Evolutionary conservation across 306 rosid species (phyloP), one percentile per base, ranked within the genome.

Genomic region (Malus orientalis): DNA sequence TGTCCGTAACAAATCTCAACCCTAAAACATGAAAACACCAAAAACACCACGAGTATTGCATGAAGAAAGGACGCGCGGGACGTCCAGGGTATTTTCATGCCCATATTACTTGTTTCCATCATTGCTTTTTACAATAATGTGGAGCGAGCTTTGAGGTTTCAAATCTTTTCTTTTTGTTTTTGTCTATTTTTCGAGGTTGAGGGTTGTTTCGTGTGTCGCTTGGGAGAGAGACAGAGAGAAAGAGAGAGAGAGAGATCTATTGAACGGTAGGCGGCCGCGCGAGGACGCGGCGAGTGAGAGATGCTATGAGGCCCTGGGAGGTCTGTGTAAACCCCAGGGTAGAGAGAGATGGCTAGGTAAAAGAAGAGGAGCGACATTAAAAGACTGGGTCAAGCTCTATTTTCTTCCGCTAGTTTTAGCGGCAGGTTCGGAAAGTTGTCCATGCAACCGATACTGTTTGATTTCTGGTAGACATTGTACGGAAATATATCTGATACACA

Each of bases 321-420:
- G 64, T 69, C 15, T 44, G 73, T 72, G 81, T 73, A 79, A 72
- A 79, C 84, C 83, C 79, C 78, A 57, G n/a, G 73, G 16, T 68
- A 54, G 66, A 68, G 74, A 71, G 67, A 73, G 76, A 67, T 57
- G 78, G 49, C 36, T 71, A 14, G 72, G 73, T 58, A 82, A 70
- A 81, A 80, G 74, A 65, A 64, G 63, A 49, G 72, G 73, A 71
- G 81, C 69, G 85, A 72, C 67, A 58, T 20, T 72, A 84, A 82
- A 40, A 70, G 85, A 82, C 76, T 69, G 49, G 72, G 90, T 85
- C 84, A 79, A 66, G 71, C 73, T 54, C 14, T 51, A 75, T 68
- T 79, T 36, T 82, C 81, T 80, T 83, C 90, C 95, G 45, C 84
- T 84, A 74, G 86, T 89, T 89, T 87, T 58, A 69, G 75, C 96